phyloP scores from a whole-genome alignment of 305 asterid genomes.

The Fraxinus nigra region DNA sequence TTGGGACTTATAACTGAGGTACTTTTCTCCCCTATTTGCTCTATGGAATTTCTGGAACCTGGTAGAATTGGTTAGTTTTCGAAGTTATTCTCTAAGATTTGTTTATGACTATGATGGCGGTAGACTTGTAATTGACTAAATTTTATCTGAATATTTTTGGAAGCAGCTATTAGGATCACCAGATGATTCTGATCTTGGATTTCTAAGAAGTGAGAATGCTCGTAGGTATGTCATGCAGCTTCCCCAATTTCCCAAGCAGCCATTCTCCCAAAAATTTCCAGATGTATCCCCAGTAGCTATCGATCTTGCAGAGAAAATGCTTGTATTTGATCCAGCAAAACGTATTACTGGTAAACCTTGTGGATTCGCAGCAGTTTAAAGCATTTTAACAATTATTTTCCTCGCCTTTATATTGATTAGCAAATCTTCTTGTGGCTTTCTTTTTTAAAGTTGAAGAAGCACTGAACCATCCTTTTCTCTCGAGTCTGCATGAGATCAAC shows the following conservation, averaged over 20 bases:
- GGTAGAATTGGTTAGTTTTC: background rate
- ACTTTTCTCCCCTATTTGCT: constrained; percentile 15
- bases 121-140: constrained; percentile 4
- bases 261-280: constrained; percentile 54
- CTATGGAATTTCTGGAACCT: background rate
- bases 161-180: constrained; percentile 81
- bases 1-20: constrained; percentile 78
- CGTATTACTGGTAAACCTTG: constrained; percentile 75
- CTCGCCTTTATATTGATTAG: constrained; percentile 13
- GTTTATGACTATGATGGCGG: background rate
- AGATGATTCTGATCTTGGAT: constrained; percentile 81
- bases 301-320: constrained; percentile 81
- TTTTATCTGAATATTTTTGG: constrained; percentile 9
- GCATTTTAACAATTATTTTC: constrained; percentile 3
- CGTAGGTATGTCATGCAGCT: constrained; percentile 71
- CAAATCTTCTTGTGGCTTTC: constrained; percentile 1
- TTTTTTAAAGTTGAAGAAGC: constrained; percentile 73
- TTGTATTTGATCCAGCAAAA: constrained; percentile 80
- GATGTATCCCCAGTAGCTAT: constrained; percentile 65
- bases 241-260: constrained; percentile 53
- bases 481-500: constrained; percentile 86
- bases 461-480: constrained; percentile 73
- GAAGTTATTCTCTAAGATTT: constrained; percentile 8
- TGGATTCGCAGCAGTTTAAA: background rate
- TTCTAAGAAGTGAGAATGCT: constrained; percentile 78